phyloP scores from a whole-genome alignment of 768 basidiomycete genomes.

The Leccinum subtestaceum region DNA sequence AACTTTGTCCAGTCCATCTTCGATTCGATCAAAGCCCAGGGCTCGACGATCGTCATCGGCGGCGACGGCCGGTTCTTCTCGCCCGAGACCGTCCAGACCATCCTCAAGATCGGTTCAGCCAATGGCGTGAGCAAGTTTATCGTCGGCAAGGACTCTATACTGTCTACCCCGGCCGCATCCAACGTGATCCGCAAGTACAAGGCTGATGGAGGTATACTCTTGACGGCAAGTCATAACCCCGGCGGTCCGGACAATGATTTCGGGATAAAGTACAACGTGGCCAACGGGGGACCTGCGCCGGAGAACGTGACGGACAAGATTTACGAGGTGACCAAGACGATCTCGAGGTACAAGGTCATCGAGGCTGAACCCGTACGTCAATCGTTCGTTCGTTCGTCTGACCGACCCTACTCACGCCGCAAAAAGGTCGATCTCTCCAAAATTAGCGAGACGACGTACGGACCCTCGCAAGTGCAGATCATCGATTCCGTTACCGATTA shows the following conservation, averaged over 20 bases:
- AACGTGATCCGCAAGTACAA: slow-evolving; percentile 96
- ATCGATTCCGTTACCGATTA: slow-evolving; percentile 96
- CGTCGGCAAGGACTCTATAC: slow-evolving; percentile 84
- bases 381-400: no score
- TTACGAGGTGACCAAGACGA: slow-evolving; percentile 85
- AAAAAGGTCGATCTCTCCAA: slow-evolving; percentile 80
- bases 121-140: slow-evolving; percentile 92
- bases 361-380: slow-evolving; percentile 67
- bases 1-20: slow-evolving; percentile 97
- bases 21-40: slow-evolving; percentile 80
- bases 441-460: slow-evolving; percentile 75
- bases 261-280: slow-evolving; percentile 99
- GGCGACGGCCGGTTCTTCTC: slow-evolving; percentile 96
- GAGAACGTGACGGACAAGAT: slow-evolving; percentile 97
- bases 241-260: slow-evolving; percentile 98
- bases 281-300: slow-evolving; percentile 96
- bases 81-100: slow-evolving; percentile 83
- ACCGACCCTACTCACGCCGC: neutral
- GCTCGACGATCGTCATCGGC: slow-evolving; percentile 87
- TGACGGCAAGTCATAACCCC: slow-evolving; percentile 97
- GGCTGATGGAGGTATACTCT: slow-evolving; percentile 92
- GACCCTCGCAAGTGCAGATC: slow-evolving; percentile 81
- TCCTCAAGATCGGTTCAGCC: slow-evolving; percentile 90
- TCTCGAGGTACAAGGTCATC: slow-evolving; percentile 81
- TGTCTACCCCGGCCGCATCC: slow-evolving; percentile 96